Conservation (phyloP, 2,329 filamentous ascomycete genomes). For the Exophiala viscosa region DNA sequence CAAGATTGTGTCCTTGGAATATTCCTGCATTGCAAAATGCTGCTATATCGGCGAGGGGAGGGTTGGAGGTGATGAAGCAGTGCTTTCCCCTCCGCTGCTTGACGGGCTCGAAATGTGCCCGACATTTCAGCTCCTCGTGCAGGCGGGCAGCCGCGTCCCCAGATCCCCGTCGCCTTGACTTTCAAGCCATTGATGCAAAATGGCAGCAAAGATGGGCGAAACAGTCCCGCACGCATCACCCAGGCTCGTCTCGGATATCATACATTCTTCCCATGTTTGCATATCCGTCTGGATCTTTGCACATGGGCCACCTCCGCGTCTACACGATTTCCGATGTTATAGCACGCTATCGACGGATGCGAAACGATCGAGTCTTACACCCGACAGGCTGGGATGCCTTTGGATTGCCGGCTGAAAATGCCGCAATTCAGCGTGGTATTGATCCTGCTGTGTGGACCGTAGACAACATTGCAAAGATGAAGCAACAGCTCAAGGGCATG, state of each 20-base stretch:
- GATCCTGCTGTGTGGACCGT: conserved; percentile 75
- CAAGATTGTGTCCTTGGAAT: neutral
- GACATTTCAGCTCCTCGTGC: conserved; percentile 7
- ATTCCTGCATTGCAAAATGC: neutral
- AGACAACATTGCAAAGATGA: conserved; percentile 80
- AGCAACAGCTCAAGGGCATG: conserved; percentile 72
- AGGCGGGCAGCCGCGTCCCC: conserved; percentile 4
- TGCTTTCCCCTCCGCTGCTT: conserved; percentile 2
- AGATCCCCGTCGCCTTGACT: conserved; percentile 35
- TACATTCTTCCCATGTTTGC: conserved; percentile 92
- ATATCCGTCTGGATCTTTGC: conserved; percentile 81
- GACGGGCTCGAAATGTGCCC: conserved; percentile 5
- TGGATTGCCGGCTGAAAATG: conserved; percentile 85
- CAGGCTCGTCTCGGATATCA: conserved; percentile 36
- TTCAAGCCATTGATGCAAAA: conserved; percentile 50
- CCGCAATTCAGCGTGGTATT: conserved; percentile 76
- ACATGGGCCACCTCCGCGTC: conserved; percentile 81
- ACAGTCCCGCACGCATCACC: neutral
- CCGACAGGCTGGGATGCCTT: conserved; percentile 97
- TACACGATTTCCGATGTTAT: conserved; percentile 89
- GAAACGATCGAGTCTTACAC: conserved; percentile 70
- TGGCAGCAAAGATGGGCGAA: conserved; percentile 52
- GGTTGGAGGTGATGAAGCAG: conserved; percentile 14
- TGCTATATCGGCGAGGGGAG: conserved; percentile 7
- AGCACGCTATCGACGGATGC: conserved; percentile 70